Evolutionary conservation across 805 yeast genomes (phyloP).

Genomic region (Helenozyma rhizophorensis): DNA sequence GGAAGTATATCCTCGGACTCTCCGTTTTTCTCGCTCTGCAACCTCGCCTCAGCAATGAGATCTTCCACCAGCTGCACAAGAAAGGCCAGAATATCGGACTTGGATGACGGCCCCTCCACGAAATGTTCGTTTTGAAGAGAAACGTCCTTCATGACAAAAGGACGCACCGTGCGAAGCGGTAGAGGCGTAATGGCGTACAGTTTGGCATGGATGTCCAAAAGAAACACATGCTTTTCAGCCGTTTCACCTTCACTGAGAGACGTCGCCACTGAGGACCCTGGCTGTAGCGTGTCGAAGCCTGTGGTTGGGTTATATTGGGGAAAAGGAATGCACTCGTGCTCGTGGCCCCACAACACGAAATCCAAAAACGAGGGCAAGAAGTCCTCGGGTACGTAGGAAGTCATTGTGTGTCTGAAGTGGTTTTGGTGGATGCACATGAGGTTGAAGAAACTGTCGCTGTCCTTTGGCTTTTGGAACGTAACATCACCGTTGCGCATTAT

Average conservation of each 20-base stretch:
- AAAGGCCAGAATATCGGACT: slow-evolving; percentile 55
- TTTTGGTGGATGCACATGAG: slow-evolving; percentile 89
- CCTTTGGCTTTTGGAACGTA: slow-evolving; percentile 67
- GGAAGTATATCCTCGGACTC: slow-evolving; percentile 44
- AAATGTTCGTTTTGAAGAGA: slow-evolving; percentile 50
- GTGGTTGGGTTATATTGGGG: slow-evolving; percentile 55
- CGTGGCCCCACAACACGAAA: slow-evolving; percentile 94
- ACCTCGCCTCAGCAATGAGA: slow-evolving; percentile 54
- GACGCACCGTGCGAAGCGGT: slow-evolving; percentile 67
- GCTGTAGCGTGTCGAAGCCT: slow-evolving; percentile 78
- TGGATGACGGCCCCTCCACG: slow-evolving; percentile 57
- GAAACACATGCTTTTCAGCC: slow-evolving; percentile 65
- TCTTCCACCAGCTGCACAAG: slow-evolving; percentile 61
- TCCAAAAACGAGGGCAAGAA: slow-evolving; percentile 80
- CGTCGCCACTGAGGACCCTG: slow-evolving; percentile 94
- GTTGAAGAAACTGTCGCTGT: slow-evolving; percentile 72
- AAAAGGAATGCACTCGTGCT: slow-evolving; percentile 85
- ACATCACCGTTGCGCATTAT: slow-evolving; percentile 80
- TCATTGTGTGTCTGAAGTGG: slow-evolving; percentile 74
- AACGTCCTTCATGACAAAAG: slow-evolving; percentile 72
- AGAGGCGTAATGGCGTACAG: slow-evolving; percentile 57
- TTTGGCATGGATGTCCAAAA: slow-evolving; percentile 59
- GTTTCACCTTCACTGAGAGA: slow-evolving; percentile 84
- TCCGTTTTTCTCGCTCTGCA: slow-evolving; percentile 15
- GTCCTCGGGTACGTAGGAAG: slow-evolving; percentile 79